Base-by-base conservation (phyloP, 1,139 yeast species). In the Pichia sp. region DNA sequence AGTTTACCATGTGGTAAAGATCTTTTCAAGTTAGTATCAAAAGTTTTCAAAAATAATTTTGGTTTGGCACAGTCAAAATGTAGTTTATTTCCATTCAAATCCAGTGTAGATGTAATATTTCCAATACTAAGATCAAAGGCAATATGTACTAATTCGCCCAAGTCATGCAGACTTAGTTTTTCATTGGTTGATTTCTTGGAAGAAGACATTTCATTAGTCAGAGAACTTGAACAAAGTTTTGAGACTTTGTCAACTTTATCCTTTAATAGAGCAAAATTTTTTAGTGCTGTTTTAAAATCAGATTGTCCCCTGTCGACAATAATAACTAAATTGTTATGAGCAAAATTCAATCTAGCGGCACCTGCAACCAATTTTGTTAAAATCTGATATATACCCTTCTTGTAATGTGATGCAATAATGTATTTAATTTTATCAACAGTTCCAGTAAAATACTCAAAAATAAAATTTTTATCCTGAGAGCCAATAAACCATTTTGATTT, bases 1-100 rank as follows among this genome's bases (percentile, higher is more conserved):
- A 74, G 33, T 14, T 64, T 66, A 1, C 78, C 79, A 46, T 58
- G 58, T 1, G 63, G 49, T 1, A 65, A 64, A 15, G 60, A 31
- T 5, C 34, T 30, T 5, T 36, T 33, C 13, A 45, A 26, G 6
- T 26, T 39, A 33, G 24, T 46, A 35, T 48, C 62, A 51, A 25
- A 50, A 25, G 46, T 52, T 29, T 46, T 35, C 7, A 50, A 20
- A 5, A 45, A 31, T 13, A 55, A 18, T 7, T 46, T 41, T 11
- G 54, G 38, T 11, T 46, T 34, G 4, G 41, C 40, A 32, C 53
- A 42, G 15, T 46, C 41, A 2, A 48, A 34, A 7, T 35, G 45
- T 6, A 50, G 8, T 18, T 41, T 47, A 28, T 44, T 44, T 3
- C 41, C 42, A 33, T 44, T 44, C 10, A 44, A 19, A 19, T 33